Evolutionary conservation across 306 rosid species (phyloP).

Genomic region (Lathyrus aphaca): DNA sequence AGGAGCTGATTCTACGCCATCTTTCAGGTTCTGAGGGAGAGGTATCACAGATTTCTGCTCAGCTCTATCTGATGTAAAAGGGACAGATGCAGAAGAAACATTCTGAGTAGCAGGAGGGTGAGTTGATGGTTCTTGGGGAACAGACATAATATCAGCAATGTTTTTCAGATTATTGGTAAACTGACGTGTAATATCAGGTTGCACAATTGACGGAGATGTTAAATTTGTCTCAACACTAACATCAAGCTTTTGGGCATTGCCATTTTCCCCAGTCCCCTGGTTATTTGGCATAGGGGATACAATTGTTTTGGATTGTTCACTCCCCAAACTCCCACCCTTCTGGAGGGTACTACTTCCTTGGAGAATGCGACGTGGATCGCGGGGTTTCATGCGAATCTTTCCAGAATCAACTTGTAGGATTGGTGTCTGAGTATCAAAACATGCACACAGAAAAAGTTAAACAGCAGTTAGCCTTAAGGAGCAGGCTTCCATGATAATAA

Average conservation of each 20-base stretch:
- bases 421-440: constrained; percentile 45
- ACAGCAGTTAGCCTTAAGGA: constrained; percentile 26
- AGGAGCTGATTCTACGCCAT: constrained; percentile 47
- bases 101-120: constrained; percentile 49
- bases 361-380: constrained; percentile 96
- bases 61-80: constrained; percentile 52
- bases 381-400: constrained; percentile 93
- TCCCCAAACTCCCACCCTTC: constrained; percentile 60
- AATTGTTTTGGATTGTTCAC: constrained; percentile 62
- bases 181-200: constrained; percentile 75
- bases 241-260: constrained; percentile 55
- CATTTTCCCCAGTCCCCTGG: constrained; percentile 56
- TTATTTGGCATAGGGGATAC: constrained; percentile 45
- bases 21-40: constrained; percentile 53
- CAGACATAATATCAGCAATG: constrained; percentile 80
- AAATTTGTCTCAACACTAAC: constrained; percentile 54
- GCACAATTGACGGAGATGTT: constrained; percentile 48
- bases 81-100: constrained; percentile 54
- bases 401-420: constrained; percentile 59
- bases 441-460: constrained; percentile 23
- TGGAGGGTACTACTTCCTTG: constrained; percentile 61
- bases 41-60: constrained; percentile 51
- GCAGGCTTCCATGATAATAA: constrained; percentile 1
- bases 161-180: constrained; percentile 83
- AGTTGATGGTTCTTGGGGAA: constrained; percentile 60